Base-by-base conservation (phyloP, 192 early-diverging fungal genomes). In the Spizellomyces sp. region DNA sequence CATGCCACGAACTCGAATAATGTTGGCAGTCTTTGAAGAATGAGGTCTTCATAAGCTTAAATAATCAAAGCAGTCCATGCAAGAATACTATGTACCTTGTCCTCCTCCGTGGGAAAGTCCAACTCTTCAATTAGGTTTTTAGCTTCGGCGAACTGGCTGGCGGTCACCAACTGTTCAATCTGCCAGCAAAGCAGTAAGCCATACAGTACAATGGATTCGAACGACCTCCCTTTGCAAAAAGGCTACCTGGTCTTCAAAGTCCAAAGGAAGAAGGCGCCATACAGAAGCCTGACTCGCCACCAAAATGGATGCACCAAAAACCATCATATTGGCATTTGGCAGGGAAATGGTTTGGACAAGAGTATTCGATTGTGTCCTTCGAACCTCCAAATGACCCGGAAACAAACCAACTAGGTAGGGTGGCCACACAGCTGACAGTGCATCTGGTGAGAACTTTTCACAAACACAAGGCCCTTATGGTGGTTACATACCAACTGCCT, bases 291-390 rank as follows among this genome's bases (percentile, higher is more conserved):
- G 44, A 60, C 75, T 87, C 6, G 83, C 74, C 42, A 81, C 74
- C n/a, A 78, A 67, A 15, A 79, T 63, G 21, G 77, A 57, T 0
- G 69, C 66, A 0, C 66, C 74, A 9, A 57, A 21, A 27, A 73
- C 44, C 71, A 80, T 66, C 0, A 64, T 55, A 17, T 61, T 43
- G n/a, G 86, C 82, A 43, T 90, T 83, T 1, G 83, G 71, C 41
- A 98, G 79, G 15, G 88, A 83, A 10, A 95, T 84, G 43, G 85
- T 81, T 75, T 98, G 96, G 5, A 98, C 92, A 21, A 95, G 76
- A 4, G 87, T 87, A 58, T 90, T 89, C 0, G 93, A 92, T 54
- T 83, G 90, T 56, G 97, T 88, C 58, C 92, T 95, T 70, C 93
- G 86, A 14, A 98, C 91, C 73, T 96, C 93, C 0, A 98, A 87